A percentile compares a stretch with the other conserved stretches of the same genome.
Conservation (phyloP, 2,329 filamentous ascomycete species). For the Cercospora sesami region DNA sequence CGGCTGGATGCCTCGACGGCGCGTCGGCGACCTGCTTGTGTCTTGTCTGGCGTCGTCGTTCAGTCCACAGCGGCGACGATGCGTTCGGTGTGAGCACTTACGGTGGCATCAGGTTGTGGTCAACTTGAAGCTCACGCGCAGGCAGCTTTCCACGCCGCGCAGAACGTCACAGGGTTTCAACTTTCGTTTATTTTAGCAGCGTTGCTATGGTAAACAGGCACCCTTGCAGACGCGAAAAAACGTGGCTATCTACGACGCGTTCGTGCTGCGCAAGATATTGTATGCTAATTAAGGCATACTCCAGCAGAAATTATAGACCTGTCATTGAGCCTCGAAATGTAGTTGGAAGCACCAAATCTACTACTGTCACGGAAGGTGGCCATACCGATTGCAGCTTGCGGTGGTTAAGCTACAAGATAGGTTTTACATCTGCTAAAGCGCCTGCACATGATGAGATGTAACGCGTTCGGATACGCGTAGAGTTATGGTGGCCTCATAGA, state of each 20-base stretch:
- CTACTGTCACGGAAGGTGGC: too few relatives aligned
- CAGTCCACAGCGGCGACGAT: background rate
- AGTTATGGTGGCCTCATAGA: too few relatives aligned
- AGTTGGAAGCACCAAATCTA: too few relatives aligned
- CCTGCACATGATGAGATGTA: background rate
- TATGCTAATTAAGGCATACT: background rate
- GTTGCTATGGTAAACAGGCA: background rate
- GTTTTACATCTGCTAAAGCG: background rate
- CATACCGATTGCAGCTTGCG: too few relatives aligned
- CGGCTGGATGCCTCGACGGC: slow-evolving; percentile 21
- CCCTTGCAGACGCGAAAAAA: background rate
- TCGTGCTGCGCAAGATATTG: background rate
- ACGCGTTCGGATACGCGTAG: background rate
- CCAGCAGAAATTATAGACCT: background rate
- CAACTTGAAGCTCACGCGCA: background rate
- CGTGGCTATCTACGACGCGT: background rate
- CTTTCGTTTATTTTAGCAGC: background rate
- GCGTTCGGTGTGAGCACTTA: background rate
- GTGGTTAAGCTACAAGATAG: too few relatives aligned
- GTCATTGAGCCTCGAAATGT: background rate
- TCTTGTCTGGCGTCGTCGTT: background rate
- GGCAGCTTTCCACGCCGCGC: background rate
- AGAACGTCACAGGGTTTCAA: slow-evolving; percentile 2
- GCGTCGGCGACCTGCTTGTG: slow-evolving; percentile 6
- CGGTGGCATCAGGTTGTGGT: slow-evolving; percentile 2